phyloP scores from a whole-genome alignment of 202 grass and related monocot species.

The Sporobolus alterniflorus region DNA sequence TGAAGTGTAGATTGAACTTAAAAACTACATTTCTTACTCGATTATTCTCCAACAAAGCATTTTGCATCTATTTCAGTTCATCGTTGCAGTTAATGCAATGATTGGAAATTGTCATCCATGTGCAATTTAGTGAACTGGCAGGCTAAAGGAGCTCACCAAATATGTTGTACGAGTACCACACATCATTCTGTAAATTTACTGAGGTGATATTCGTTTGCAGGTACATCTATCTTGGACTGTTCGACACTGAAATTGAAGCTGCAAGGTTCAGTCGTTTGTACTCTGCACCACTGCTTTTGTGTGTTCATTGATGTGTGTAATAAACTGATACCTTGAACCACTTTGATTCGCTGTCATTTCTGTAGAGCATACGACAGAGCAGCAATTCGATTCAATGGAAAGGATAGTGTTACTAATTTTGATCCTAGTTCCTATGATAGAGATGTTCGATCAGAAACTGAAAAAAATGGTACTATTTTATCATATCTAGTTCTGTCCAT shows the following conservation, averaged over 20 bases:
- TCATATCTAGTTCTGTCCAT: not conserved
- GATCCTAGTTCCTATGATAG: conserved; percentile 62
- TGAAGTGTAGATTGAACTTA: not conserved
- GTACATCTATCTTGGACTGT: conserved; percentile 94
- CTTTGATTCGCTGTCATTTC: conserved; percentile 2
- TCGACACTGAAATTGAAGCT: conserved; percentile 87
- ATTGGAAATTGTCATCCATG: not conserved
- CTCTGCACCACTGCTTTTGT: not conserved
- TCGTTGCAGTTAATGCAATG: not conserved
- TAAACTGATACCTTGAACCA: not conserved
- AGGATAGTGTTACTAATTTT: conserved; percentile 75
- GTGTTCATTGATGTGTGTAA: not conserved
- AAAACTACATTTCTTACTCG: not conserved
- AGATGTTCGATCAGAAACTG: conserved; percentile 46
- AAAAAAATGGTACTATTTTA: conserved; percentile 56
- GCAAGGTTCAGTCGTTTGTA: conserved; percentile 61
- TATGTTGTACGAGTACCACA: not conserved
- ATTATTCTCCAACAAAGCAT: not conserved
- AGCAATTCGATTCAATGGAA: conserved; percentile 70
- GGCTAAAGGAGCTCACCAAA: not conserved
- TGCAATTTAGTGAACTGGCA: not conserved
- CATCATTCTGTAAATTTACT: conserved; percentile 1
- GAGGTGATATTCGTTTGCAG: conserved; percentile 52
- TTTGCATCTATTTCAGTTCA: not conserved
- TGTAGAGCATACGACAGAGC: conserved; percentile 82